Base-by-base conservation (phyloP, 257 asterid species). In the Fraxinus quadrangulata region DNA sequence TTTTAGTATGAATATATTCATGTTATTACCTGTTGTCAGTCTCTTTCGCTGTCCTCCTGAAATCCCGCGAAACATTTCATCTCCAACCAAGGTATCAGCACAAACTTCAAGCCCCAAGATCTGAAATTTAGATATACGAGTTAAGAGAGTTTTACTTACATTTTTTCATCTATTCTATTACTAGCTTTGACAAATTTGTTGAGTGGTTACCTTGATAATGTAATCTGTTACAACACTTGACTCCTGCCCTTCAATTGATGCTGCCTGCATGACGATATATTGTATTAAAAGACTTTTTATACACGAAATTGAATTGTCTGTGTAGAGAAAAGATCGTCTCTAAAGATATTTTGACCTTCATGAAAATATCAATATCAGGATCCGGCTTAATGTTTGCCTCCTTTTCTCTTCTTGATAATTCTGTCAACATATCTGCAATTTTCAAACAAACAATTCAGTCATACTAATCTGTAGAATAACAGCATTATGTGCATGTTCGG, bases 31-130 rank as follows among this genome's bases (percentile, higher is more conserved):
- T 54, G 97, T 95, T 71, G 99, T 95, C 40, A 95, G 81, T 72
- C 99, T 84, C 85, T 95, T 95, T 78, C 86, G 76, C 77, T 95
- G 96, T 0, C 99, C 99, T 28, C 99, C 99, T 0, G 99, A 92
- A 37, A 95, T 91, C 36, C 99, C 99, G 59, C 97, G 83, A 12
- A 91, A 21, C 96, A 95, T 91, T 84, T 85, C 97, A 21, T 95
- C 92, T 4, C 99, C 99, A 26, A 95, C 96, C 23, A 90, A 13
- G 11, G 91, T 91, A 82, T 95, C 99, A 31, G 99, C 98, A 76
- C 99, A 93, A 5, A 81, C 77, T 26, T 93, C 99, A 78, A 95
- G 96, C 74, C 98, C 99, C 87, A 94, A 76, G 3, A 94, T 85
- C 98, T 93, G 88, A 31, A 33, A 54, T 56, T 70, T 23, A 16